Conservation (phyloP, 1,284 basidiomycete genomes). For the Trametes sp. region DNA sequence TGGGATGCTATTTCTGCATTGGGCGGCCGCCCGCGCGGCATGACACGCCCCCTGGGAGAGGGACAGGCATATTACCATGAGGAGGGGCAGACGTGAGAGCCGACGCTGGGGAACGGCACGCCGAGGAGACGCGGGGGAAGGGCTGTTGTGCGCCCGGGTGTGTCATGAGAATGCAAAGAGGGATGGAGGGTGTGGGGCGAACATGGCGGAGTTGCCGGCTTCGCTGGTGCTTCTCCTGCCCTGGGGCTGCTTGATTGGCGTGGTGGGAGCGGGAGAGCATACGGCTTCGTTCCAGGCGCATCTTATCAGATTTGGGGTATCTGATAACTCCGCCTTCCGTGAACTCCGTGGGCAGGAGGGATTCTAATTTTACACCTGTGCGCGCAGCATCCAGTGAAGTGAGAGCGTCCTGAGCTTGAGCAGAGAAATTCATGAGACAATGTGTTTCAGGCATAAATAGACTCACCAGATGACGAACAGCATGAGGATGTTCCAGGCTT, state of each 20-base stretch:
- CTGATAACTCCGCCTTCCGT: background rate
- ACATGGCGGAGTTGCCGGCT: constrained; percentile 3
- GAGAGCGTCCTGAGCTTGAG: too few species aligned
- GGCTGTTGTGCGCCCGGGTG: constrained; percentile 1
- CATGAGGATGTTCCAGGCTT: background rate
- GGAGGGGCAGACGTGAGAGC: constrained; percentile 22
- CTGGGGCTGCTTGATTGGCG: constrained; percentile 12
- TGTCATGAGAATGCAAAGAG: constrained; percentile 8
- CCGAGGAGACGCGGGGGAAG: constrained; percentile 4
- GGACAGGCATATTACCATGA: constrained; percentile 4
- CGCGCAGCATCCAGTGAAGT: background rate
- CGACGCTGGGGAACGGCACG: background rate
- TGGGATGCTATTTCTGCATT: constrained; percentile 12
- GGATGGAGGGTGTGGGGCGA: background rate
- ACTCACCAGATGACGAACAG: background rate
- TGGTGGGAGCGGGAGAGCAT: constrained; percentile 1
- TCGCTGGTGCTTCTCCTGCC: constrained; percentile 6
- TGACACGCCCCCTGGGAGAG: constrained; percentile 18
- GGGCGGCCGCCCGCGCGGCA: constrained; percentile 2
- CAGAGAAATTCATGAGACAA: background rate
- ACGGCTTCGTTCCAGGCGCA: constrained; percentile 1
- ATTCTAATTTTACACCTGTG: background rate
- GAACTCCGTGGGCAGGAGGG: background rate
- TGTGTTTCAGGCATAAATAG: background rate
- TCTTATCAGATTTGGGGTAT: constrained; percentile 14